Conservation (phyloP, 352 stramenopile species). For the Phytophthora megakarya region DNA sequence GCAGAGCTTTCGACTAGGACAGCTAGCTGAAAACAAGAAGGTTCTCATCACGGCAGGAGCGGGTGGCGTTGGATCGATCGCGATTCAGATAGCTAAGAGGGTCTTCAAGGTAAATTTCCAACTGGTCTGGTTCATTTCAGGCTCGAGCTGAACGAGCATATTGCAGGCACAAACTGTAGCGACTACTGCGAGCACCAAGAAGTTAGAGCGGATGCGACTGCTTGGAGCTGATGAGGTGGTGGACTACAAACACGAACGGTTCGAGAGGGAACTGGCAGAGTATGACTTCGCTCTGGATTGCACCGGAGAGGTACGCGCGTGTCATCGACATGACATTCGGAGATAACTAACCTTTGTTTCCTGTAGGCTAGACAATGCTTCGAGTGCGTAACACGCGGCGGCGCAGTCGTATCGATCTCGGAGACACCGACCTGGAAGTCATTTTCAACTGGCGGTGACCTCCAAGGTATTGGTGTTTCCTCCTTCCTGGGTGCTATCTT, state of each 20-base stretch:
- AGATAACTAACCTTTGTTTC: background rate
- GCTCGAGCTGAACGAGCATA: background rate
- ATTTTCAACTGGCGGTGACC: conserved; percentile 32
- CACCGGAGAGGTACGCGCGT: conserved; percentile 62
- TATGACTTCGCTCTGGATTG: conserved; percentile 83
- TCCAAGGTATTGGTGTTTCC: conserved; percentile 47
- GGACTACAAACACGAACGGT: conserved; percentile 68
- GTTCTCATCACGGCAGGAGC: conserved; percentile 75
- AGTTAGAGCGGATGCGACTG: conserved; percentile 64
- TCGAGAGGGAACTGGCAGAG: conserved; percentile 68
- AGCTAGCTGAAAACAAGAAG: conserved; percentile 68
- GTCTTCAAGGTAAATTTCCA: conserved; percentile 63
- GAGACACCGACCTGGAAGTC: conserved; percentile 56
- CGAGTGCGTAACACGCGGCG: conserved; percentile 60
- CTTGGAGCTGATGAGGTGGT: conserved; percentile 76
- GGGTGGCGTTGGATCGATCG: conserved; percentile 70
- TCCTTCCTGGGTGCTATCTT: conserved; percentile 53
- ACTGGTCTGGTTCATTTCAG: background rate
- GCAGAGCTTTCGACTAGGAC: conserved; percentile 50
- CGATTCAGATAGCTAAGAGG: conserved; percentile 75
- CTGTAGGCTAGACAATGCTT: conserved; percentile 61
- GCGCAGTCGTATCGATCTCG: conserved; percentile 62
- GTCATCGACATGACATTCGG: background rate
- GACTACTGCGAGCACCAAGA: conserved; percentile 70
- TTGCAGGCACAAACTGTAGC: conserved; percentile 63